Percentiles rank a stretch among this genome's conserved stretches.
Evolutionary conservation across 2,329 filamentous ascomycete genomes (phyloP).

Genomic region (Falciphora oryzae): DNA sequence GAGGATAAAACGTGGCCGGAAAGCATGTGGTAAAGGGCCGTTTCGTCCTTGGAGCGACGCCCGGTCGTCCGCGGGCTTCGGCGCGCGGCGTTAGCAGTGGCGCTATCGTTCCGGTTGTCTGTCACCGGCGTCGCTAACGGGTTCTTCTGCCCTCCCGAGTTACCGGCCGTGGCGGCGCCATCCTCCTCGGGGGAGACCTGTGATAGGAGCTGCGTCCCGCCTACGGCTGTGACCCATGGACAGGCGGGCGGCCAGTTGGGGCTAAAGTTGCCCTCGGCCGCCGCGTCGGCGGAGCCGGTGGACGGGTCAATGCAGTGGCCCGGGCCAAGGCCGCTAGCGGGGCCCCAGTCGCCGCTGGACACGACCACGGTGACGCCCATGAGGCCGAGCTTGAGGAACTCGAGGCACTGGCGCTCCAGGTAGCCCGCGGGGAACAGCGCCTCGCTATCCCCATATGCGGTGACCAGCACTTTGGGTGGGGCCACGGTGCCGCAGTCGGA

Average conservation of each 20-base stretch:
- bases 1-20: conserved; percentile 40
- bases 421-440: conserved; percentile 39
- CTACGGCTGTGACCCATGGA: conserved; percentile 42
- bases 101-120: too few species aligned
- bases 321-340: conserved; percentile 22
- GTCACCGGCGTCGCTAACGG: too few species aligned
- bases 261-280: conserved; percentile 33
- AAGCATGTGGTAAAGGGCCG: too few species aligned
- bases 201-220: conserved; percentile 24
- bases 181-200: too few species aligned
- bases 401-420: conserved; percentile 35
- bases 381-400: conserved; percentile 41
- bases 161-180: too few species aligned
- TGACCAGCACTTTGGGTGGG: conserved; percentile 38
- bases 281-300: conserved; percentile 30
- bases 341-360: conserved; percentile 35
- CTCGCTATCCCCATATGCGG: conserved; percentile 46
- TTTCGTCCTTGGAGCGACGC: too few species aligned
- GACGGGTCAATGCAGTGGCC: conserved; percentile 22
- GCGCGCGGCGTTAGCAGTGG: too few species aligned
- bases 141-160: too few species aligned
- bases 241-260: conserved; percentile 40
- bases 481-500: conserved; percentile 20
- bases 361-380: conserved; percentile 35
- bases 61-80: too few species aligned